Evolutionary conservation across 345 rosid species (phyloP).

Genomic region (Laguncularia racemosa): DNA sequence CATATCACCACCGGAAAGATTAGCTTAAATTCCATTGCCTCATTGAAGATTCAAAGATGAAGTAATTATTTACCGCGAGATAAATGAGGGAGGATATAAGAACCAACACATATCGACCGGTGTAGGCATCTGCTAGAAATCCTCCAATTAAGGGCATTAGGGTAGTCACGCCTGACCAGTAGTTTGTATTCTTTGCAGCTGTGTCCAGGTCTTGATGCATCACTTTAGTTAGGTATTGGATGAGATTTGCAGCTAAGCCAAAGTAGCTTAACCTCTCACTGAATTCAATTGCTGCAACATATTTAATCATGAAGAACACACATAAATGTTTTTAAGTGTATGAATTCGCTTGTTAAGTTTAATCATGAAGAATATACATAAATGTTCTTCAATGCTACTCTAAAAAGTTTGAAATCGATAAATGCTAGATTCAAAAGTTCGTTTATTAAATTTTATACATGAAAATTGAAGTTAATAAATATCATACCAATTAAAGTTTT

Average conservation of each 20-base stretch:
- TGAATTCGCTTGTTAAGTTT: no score
- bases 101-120: conserved; percentile 34
- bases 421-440: no score
- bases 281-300: conserved; percentile 40
- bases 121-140: conserved; percentile 38
- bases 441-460: no score
- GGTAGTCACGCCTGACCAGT: conserved; percentile 48
- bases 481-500: no score
- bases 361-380: no score
- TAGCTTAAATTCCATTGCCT: no score
- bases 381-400: no score
- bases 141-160: conserved; percentile 41
- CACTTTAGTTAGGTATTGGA: conserved; percentile 31
- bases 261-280: conserved; percentile 41
- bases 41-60: not conserved
- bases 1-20: not conserved
- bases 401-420: no score
- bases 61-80: conserved; percentile 20
- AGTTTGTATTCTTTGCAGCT: conserved; percentile 41
- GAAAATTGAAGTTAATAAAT: no score
- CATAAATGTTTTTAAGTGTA: no score
- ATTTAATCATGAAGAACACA: no score
- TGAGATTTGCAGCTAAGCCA: conserved; percentile 36
- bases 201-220: conserved; percentile 36
- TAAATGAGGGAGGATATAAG: conserved; percentile 30